A percentile compares a stretch with the other conserved stretches of the same genome.
phyloP scores from a whole-genome alignment of 805 yeast genomes.

The Schizosaccharomyces lindneri region DNA sequence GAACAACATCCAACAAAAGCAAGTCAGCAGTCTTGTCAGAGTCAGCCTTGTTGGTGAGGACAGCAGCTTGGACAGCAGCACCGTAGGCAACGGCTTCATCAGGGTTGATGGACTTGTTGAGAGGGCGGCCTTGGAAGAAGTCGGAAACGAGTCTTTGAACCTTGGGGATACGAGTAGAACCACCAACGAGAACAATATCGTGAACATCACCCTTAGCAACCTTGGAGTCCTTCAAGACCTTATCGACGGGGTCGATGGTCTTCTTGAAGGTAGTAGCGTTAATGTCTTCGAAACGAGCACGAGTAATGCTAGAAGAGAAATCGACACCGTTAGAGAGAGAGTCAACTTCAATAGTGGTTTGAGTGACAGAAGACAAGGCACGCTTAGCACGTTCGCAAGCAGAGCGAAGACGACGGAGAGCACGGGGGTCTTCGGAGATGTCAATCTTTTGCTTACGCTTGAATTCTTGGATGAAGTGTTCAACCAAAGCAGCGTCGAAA shows the following conservation, averaged over 20 bases:
- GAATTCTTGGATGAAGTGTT: conserved; percentile 82
- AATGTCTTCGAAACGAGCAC: conserved; percentile 95
- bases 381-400: conserved; percentile 99
- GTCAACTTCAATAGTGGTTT: conserved; percentile 90
- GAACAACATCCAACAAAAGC: conserved; percentile 88
- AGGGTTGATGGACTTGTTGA: conserved; percentile 91
- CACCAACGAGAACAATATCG: conserved; percentile 94
- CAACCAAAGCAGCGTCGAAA: conserved; percentile 87
- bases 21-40: conserved; percentile 86
- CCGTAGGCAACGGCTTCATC: conserved; percentile 99
- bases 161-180: conserved; percentile 98
- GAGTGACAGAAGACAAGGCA: conserved; percentile 86
- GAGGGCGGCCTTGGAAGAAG: conserved; percentile 89
- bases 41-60: conserved; percentile 77
- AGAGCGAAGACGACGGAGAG: conserved; percentile 92
- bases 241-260: conserved; percentile 82
- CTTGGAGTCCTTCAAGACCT: conserved; percentile 80
- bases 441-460: conserved; percentile 85
- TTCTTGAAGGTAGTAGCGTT: conserved; percentile 82
- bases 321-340: conserved; percentile 88
- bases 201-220: conserved; percentile 61
- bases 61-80: conserved; percentile 99
- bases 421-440: conserved; percentile 75
- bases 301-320: conserved; percentile 76
- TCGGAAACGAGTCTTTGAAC: conserved; percentile 83